phyloP scores from a whole-genome alignment of 805 yeast genomes.

The Suhomyces canberraensis region DNA sequence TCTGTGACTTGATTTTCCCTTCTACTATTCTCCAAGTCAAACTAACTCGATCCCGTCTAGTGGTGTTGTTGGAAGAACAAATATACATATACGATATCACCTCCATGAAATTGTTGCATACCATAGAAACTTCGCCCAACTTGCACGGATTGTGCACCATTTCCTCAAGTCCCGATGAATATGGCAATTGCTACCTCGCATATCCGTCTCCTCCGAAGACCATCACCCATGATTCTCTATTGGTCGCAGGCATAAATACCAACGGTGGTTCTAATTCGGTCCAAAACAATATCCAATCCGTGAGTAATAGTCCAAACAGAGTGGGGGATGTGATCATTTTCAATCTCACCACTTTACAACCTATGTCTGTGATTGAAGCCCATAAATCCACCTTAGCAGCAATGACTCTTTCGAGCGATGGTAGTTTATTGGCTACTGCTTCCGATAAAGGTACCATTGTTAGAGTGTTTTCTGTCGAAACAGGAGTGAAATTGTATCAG shows the following conservation, averaged over 20 bases:
- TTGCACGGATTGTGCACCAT: constrained; percentile 57
- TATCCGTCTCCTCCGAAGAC: constrained; percentile 76
- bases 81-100: constrained; percentile 41
- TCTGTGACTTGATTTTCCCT: constrained; percentile 44
- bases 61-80: constrained; percentile 42
- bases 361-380: constrained; percentile 79
- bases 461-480: constrained; percentile 68
- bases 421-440: constrained; percentile 81
- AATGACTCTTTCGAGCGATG: constrained; percentile 68
- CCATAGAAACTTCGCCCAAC: constrained; percentile 44
- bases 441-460: constrained; percentile 88
- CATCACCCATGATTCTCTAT: constrained; percentile 39
- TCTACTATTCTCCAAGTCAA: constrained; percentile 39
- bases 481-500: constrained; percentile 63
- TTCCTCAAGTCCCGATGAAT: constrained; percentile 35
- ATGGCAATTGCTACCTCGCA: constrained; percentile 54
- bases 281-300: constrained; percentile 38
- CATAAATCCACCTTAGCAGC: constrained; percentile 76
- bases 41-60: constrained; percentile 30
- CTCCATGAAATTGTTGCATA: constrained; percentile 41
- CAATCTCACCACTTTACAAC: constrained; percentile 71
- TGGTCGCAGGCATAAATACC: constrained; percentile 39
- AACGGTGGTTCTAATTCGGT: constrained; percentile 40
- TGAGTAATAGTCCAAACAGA: constrained; percentile 40
- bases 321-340: constrained; percentile 76